phyloP scores from a whole-genome alignment of 2,329 filamentous ascomycete species.

The Ceratocystis cacaofunesta region DNA sequence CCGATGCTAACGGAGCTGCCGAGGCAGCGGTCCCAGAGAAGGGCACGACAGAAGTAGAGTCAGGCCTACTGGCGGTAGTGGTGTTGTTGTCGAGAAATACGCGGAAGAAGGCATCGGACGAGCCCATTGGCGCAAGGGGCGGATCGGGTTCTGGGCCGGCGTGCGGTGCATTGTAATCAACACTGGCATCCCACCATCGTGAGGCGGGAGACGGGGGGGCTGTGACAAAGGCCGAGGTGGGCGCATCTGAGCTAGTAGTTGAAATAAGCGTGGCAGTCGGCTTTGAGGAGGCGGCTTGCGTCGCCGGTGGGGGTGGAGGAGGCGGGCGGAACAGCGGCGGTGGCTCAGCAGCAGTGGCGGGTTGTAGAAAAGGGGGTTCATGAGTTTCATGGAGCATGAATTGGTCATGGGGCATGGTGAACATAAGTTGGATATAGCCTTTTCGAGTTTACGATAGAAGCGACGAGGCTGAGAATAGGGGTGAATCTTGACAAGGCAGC shows the following conservation, averaged over 20 bases:
- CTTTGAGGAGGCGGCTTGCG: not conserved
- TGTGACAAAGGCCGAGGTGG: slow-evolving; percentile 10
- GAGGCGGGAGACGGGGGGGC: slow-evolving; percentile 9
- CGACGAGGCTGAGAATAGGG: not conserved
- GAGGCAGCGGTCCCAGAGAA: not conserved
- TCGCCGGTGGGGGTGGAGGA: not conserved
- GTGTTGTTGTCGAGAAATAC: slow-evolving; percentile 9
- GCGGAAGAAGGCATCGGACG: slow-evolving; percentile 8
- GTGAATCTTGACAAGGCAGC: not conserved
- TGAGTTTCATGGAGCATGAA: not conserved
- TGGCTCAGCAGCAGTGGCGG: not conserved
- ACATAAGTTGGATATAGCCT: not conserved
- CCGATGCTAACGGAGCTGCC: not conserved
- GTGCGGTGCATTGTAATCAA: slow-evolving; percentile 7
- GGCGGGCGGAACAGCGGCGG: not conserved
- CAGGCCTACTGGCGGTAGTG: not conserved
- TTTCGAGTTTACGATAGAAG: not conserved
- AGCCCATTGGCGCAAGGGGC: not conserved
- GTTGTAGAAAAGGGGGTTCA: not conserved
- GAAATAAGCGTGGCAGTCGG: not conserved
- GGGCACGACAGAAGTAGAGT: not conserved
- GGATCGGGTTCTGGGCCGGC: slow-evolving; percentile 2
- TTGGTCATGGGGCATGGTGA: slow-evolving; percentile 2
- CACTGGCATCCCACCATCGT: slow-evolving; percentile 12
- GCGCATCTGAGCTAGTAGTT: not conserved